Conservation (phyloP, 495 filamentous ascomycete genomes). For the Staphylotrichum longicolle region DNA sequence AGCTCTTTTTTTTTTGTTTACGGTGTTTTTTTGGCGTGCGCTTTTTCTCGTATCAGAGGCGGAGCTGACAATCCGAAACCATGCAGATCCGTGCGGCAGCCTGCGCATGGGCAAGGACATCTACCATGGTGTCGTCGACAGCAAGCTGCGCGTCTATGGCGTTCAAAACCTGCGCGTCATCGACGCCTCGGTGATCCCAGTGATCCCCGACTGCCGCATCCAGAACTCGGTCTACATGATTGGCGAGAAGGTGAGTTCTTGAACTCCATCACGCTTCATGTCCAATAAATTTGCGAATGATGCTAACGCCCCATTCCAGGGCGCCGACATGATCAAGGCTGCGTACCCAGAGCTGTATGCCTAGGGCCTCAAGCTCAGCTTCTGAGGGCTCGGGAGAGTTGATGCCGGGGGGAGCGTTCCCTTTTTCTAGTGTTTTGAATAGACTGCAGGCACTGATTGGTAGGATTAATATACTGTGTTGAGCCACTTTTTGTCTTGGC, state of each 20-base stretch:
- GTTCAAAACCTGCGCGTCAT: constrained; percentile 52
- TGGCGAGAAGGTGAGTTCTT: constrained; percentile 47
- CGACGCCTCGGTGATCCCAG: constrained; percentile 47
- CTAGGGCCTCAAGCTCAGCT: not conserved
- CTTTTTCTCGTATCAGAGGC: too few relatives aligned
- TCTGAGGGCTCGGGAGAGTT: too few relatives aligned
- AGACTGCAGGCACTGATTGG: too few relatives aligned
- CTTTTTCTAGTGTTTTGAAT: too few relatives aligned
- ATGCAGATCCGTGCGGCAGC: constrained; percentile 52
- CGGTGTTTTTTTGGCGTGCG: not conserved
- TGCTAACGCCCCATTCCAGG: constrained; percentile 32
- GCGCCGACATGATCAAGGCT: constrained; percentile 48
- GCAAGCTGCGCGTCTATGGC: constrained; percentile 54
- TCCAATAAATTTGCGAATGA: not conserved
- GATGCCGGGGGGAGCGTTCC: too few relatives aligned
- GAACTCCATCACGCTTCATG: not conserved
- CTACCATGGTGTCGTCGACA: constrained; percentile 54
- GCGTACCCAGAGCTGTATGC: constrained; percentile 37
- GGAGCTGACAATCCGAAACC: not conserved
- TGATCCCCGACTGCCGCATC: constrained; percentile 48
- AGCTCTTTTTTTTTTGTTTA: constrained; percentile 9
- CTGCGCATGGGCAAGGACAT: constrained; percentile 53
- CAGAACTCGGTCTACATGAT: constrained; percentile 57
- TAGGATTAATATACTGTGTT: too few relatives aligned
- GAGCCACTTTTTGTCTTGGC: too few relatives aligned